These are phyloP conservation scores for Tricholoma sp. DNA, from an alignment of 768 basidiomycete species.

Conservation along the genomic window DNA sequence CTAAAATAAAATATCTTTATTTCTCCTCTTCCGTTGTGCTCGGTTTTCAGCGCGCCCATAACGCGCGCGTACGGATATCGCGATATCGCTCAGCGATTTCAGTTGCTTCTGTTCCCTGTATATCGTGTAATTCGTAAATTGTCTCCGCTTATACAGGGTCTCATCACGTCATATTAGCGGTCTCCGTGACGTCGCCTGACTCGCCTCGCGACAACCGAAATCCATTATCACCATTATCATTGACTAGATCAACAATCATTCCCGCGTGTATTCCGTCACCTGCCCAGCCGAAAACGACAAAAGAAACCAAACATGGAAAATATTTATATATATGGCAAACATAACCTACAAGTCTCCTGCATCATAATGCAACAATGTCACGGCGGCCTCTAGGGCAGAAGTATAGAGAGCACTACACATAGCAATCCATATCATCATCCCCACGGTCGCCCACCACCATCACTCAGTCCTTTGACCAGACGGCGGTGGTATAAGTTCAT, in stretches of 20 bases:
- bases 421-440: neutral
- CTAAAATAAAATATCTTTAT: neutral
- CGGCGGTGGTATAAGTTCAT: neutral
- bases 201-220: neutral
- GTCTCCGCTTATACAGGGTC: neutral
- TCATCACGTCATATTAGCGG: neutral
- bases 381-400: conserved; percentile 3
- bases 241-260: neutral
- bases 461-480: neutral
- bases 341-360: neutral
- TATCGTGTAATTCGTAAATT: neutral
- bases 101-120: too few species aligned
- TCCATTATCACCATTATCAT: neutral
- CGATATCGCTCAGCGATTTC: too few species aligned
- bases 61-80: neutral
- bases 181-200: neutral
- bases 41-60: neutral
- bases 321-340: neutral
- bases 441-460: conserved; percentile 5
- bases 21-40: neutral
- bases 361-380: neutral
- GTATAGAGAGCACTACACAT: neutral
- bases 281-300: neutral
- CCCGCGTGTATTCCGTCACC: neutral
- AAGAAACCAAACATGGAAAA: neutral